A percentile compares a stretch with the other conserved stretches of the same genome.
phyloP scores from a whole-genome alignment of 345 rosid species.

The Carallia brachiata region DNA sequence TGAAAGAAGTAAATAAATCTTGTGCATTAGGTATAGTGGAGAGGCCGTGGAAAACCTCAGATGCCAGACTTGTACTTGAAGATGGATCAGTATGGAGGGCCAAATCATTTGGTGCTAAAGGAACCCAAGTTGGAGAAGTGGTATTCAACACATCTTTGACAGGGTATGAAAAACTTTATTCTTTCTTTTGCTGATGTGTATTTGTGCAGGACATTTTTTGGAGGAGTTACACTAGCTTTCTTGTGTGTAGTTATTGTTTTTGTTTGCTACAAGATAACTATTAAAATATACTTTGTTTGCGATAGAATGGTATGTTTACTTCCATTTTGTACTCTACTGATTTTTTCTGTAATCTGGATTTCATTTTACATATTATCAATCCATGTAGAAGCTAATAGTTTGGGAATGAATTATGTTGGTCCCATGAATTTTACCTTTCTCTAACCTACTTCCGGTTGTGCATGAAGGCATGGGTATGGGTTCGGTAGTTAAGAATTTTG shows the following conservation, averaged over 20 bases:
- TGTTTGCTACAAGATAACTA: no score
- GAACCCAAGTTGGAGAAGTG: slow-evolving; percentile 92
- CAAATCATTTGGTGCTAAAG: slow-evolving; percentile 92
- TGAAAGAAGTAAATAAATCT: no score
- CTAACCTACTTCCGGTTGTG: background rate
- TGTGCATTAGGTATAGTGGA: slow-evolving; percentile 46
- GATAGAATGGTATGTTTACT: no score
- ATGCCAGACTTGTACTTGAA: slow-evolving; percentile 88
- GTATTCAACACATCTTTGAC: slow-evolving; percentile 96
- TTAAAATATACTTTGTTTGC: no score
- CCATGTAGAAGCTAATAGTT: no score
- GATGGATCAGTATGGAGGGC: slow-evolving; percentile 96
- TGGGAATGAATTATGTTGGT: no score
- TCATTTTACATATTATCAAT: no score
- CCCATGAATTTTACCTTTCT: background rate
- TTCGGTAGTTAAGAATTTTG: background rate
- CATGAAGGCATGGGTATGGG: background rate
- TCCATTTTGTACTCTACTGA: no score
- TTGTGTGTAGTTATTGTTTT: no score
- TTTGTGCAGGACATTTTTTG: background rate
- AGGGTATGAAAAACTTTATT: slow-evolving; percentile 42
- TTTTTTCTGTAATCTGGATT: no score
- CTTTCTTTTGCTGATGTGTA: background rate
- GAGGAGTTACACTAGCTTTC: no score
- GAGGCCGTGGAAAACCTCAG: slow-evolving; percentile 78